phyloP scores from a whole-genome alignment of 2,329 filamentous ascomycete genomes.

The Calonectria pteridis region DNA sequence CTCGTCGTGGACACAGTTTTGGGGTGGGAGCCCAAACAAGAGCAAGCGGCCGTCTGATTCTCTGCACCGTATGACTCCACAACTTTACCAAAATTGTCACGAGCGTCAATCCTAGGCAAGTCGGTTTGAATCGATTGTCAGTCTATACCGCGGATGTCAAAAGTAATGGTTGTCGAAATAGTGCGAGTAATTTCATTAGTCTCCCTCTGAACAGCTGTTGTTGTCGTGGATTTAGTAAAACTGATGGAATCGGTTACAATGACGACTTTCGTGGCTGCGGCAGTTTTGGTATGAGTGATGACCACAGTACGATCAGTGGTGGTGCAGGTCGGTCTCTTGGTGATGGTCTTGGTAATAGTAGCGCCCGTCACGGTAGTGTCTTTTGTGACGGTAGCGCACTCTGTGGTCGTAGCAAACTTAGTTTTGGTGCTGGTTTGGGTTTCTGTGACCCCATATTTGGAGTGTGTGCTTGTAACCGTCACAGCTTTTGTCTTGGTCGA shows the following conservation, averaged over 20 bases:
- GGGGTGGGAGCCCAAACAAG: background rate
- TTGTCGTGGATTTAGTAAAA: background rate
- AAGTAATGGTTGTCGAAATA: background rate
- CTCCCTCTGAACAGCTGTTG: background rate
- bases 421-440: background rate
- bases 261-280: too few species aligned
- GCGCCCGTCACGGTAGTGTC: background rate
- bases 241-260: background rate
- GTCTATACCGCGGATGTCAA: background rate
- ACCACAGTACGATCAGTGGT: background rate
- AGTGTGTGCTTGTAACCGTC: background rate
- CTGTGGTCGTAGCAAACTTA: background rate
- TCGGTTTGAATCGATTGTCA: background rate
- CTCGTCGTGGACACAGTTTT: background rate
- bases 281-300: background rate
- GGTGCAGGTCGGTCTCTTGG: background rate
- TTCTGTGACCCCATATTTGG: background rate
- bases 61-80: background rate
- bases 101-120: background rate
- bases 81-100: background rate
- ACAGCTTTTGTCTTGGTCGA: background rate
- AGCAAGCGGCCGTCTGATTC: background rate
- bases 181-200: background rate
- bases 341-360: background rate
- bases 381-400: background rate